A percentile compares a stretch with the other conserved stretches of the same genome.
Conservation (phyloP, 2,329 filamentous ascomycete species). For the Colletotrichum musicola region DNA sequence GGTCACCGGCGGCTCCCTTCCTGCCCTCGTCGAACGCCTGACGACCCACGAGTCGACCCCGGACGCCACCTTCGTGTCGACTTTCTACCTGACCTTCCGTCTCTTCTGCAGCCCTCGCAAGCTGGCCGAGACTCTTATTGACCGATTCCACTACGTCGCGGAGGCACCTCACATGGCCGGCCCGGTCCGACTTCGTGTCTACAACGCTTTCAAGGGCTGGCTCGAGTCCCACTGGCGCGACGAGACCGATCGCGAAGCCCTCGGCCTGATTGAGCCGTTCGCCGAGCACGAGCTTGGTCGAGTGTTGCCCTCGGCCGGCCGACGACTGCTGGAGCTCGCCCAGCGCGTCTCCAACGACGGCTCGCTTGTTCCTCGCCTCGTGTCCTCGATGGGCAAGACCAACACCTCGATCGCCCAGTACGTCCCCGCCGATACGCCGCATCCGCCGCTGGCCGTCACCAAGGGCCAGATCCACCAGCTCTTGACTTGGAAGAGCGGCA, state of each 20-base stretch:
- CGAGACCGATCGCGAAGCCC: constrained; percentile 80
- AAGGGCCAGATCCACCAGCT: constrained; percentile 83
- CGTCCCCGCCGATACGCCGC: constrained; percentile 76
- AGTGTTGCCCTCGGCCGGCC: constrained; percentile 81
- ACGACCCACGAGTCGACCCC: constrained; percentile 94
- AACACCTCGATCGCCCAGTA: constrained; percentile 80
- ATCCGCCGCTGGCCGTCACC: constrained; percentile 77
- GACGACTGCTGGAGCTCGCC: constrained; percentile 82
- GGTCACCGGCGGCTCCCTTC: constrained; percentile 90
- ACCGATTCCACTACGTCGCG: constrained; percentile 91
- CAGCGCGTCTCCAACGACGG: constrained; percentile 81
- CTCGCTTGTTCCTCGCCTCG: constrained; percentile 82
- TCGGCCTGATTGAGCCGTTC: constrained; percentile 83
- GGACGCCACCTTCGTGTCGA: constrained; percentile 90
- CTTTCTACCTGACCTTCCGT: constrained; percentile 96
- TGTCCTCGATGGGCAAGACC: constrained; percentile 90
- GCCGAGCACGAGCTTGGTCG: constrained; percentile 78
- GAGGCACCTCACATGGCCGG: constrained; percentile 79
- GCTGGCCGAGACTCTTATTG: constrained; percentile 85
- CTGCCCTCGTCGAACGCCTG: constrained; percentile 92
- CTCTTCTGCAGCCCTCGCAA: constrained; percentile 87
- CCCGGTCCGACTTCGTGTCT: constrained; percentile 89
- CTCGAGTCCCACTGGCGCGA: constrained; percentile 95
- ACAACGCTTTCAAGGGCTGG: constrained; percentile 98
- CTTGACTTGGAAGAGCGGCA: constrained; percentile 79